Base-by-base conservation (phyloP, 2,329 filamentous ascomycete species). In the Calonectria fujianensis region DNA sequence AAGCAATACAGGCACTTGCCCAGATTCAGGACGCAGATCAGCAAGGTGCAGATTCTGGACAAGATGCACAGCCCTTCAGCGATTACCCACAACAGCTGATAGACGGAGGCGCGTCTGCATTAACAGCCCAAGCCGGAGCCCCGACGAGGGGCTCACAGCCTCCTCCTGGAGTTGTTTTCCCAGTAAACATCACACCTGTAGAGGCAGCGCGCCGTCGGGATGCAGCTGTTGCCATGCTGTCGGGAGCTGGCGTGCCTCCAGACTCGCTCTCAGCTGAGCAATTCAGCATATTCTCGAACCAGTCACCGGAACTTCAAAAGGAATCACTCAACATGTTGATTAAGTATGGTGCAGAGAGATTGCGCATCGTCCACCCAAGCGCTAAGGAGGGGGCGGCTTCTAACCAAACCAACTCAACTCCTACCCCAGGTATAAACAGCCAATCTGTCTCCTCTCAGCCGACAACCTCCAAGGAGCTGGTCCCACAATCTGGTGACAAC, bases 271-370 rank as follows among this genome's bases (percentile, higher is more conserved):
- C 89, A 0, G 75, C 82, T 5, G 90, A 92, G 59, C 90, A 92
- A 78, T 91, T 92, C 74, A 88, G 85, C 76, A 92, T 91, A 20
- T 91, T 92, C 76, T 86, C 90, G 11, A 92, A 92, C 70, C 91
- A 92, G 81, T 88, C 90, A 0, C 90, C 90, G 0, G 86, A 88
- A 4, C 82, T 92, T 8, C 91, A 92, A 76, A 83, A 85, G 68
- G 86, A 90, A 69, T 92, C 91, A 0, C 82, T 92, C 18, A 86
- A 85, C 1, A 90, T 92, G 90, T 85, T 92, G 14, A 86, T 87
- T 0, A 88, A 87, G 78, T 91, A 91, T 70, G 91, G 91, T 27
- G 90, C 91, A 9, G 90, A 91, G 79, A 85, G 88, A 18, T 82
- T 92, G 31, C 86, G 89, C 14, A 91, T 92, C 64, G 88, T 92